Base-by-base conservation (phyloP, 805 yeast genomes). In the Lipomyces spencermartinsiae region DNA sequence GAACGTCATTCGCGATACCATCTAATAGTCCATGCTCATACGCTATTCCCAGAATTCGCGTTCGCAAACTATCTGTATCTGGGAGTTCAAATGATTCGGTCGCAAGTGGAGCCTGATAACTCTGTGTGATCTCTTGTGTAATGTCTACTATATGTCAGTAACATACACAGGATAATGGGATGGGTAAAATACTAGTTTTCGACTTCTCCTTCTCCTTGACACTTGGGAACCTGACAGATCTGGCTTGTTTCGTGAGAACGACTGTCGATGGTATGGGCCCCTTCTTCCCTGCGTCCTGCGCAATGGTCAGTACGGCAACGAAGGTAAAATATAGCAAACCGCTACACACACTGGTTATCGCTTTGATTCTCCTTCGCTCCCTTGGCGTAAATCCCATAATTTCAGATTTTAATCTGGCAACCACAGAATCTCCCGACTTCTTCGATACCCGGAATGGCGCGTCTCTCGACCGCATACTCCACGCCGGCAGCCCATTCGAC, bases 41-140 rank as follows among this genome's bases (percentile, higher is more conserved):
- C 71, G 95, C 89, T 9, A 90, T 87, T 75, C 97, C 95, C 25
- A 88, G 79, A 83, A 95, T 87, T 62, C 93, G 83, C 12, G 87
- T 80, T 62, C 86, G 85, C 58, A 95, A 78, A 51, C 84, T 84
- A 58, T 88, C 93, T 54, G 83, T 82, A 72, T 94, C 98, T 0
- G 98, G 98, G 4, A 95, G 78, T 70, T 93, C 93, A 76, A 83
- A 91, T 49, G 86, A 82, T 72, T 94, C 97, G 0, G 91, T 82
- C 1, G 94, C 85, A 46, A 93, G 82, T 4, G 95, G 94, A 1
- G 95, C 86, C 73, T 91, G 92, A 64, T 92, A 85, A 2, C 95
- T 96, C 74, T 89, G 93, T 63, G 89, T 84, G 19, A 95, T 91
- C 76, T 95, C 98, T 77, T 93, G 97, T 29, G 96, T 92, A 94